phyloP scores from a whole-genome alignment of 2,329 filamentous ascomycete genomes.

The Plenodomus tracheiphilus region DNA sequence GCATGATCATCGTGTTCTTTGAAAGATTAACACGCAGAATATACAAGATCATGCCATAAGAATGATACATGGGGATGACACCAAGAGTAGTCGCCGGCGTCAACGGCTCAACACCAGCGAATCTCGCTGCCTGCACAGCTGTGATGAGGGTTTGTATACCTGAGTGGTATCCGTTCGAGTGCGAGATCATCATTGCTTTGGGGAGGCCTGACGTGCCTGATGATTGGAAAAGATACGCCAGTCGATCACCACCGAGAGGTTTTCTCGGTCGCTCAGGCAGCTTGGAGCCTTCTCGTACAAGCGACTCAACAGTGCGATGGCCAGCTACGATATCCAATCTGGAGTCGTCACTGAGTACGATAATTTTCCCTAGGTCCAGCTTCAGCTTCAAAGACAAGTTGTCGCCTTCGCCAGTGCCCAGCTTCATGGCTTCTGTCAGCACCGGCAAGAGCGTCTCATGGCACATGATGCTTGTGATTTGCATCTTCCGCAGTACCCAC shows the following conservation, averaged over 20 bases:
- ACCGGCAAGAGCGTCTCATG: slow-evolving; percentile 34
- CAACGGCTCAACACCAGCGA: slow-evolving; percentile 25
- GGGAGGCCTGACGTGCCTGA: slow-evolving; percentile 37
- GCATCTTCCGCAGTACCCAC: slow-evolving; percentile 39
- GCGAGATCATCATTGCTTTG: slow-evolving; percentile 41
- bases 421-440: slow-evolving; percentile 25
- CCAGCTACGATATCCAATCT: slow-evolving; percentile 19
- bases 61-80: slow-evolving; percentile 38
- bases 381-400: slow-evolving; percentile 22
- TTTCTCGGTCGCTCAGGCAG: slow-evolving; percentile 23
- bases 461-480: slow-evolving; percentile 31
- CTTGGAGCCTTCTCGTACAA: slow-evolving; percentile 23
- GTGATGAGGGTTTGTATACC: slow-evolving; percentile 32
- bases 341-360: slow-evolving; percentile 31
- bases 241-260: slow-evolving; percentile 25
- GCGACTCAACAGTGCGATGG: slow-evolving; percentile 28
- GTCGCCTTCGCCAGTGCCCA: slow-evolving; percentile 29
- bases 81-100: slow-evolving; percentile 19
- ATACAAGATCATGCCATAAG: slow-evolving; percentile 38
- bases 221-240: slow-evolving; percentile 37
- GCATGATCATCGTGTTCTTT: slow-evolving; percentile 25
- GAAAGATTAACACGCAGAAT: slow-evolving; percentile 32
- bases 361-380: slow-evolving; percentile 26
- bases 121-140: slow-evolving; percentile 24
- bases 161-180: slow-evolving; percentile 30